These are phyloP conservation scores for Microcera coccophila DNA, from an alignment of 2,329 filamentous ascomycete species.

Conservation along the genomic window DNA sequence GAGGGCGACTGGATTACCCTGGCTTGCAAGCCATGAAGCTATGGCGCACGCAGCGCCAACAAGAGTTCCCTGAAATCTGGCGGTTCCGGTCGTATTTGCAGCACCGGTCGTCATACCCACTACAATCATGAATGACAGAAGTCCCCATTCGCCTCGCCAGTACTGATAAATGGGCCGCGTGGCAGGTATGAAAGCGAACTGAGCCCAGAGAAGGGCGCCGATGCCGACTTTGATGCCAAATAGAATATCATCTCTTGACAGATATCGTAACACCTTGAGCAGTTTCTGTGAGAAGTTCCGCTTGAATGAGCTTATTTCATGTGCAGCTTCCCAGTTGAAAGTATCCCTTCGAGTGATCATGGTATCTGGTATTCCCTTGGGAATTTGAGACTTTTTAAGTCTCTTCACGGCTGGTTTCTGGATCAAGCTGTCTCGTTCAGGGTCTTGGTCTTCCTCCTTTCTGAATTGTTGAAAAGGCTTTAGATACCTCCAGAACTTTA, in stretches of 20 bases:
- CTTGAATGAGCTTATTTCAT: constrained; percentile 42
- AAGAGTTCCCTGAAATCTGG: constrained; percentile 81
- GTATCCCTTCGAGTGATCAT: constrained; percentile 52
- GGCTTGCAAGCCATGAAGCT: constrained; percentile 70
- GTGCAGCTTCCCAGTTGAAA: constrained; percentile 54
- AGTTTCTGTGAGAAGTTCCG: constrained; percentile 44
- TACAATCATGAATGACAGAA: constrained; percentile 96
- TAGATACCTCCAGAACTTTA: constrained; percentile 66
- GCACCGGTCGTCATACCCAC: constrained; percentile 97
- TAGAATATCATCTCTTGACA: constrained; percentile 55
- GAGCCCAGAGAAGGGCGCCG: constrained; percentile 82
- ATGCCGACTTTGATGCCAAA: constrained; percentile 93
- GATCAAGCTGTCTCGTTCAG: constrained; percentile 42
- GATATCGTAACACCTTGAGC: constrained; percentile 44
- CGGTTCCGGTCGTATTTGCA: constrained; percentile 85
- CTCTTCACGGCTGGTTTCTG: constrained; percentile 40
- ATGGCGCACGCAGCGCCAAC: constrained; percentile 75
- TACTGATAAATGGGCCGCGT: constrained; percentile 78
- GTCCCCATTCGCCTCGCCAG: constrained; percentile 95
- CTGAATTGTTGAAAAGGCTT: constrained; percentile 5
- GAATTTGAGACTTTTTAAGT: constrained; percentile 52
- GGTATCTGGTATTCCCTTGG: constrained; percentile 52
- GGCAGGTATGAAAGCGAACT: constrained; percentile 77
- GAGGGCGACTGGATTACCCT: constrained; percentile 71
- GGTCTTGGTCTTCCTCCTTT: constrained; percentile 25